Evolutionary conservation across 495 filamentous ascomycete species (phyloP), one percentile per base, ranked within the genome.

Genomic region (Penicillium pancosmium): DNA sequence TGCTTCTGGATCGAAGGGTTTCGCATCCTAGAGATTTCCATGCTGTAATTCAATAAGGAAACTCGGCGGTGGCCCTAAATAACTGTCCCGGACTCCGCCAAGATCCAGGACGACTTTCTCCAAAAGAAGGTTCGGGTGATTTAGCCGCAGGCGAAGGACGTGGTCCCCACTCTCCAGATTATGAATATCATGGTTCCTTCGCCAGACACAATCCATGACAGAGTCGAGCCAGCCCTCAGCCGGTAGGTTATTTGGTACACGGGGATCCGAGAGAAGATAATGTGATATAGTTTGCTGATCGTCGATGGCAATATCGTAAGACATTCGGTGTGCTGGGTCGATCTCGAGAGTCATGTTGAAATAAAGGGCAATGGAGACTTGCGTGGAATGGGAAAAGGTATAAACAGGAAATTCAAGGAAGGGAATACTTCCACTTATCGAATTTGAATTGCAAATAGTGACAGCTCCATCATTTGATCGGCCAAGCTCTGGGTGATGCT

Each of bases 51-150:
- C 4, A 38, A 38, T n/a, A n/a, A 13, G 5, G 36, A 12, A 38
- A 31, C 63, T 65, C 2, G 40, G 15, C 11, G 87, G 86, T 54
- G 88, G 88, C 2, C 88, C 88, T 41, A 90, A 67, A 68, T 89
- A 91, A 51, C 82, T 86, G 27, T 73, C 68, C 52, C 83, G 74
- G 7, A 89, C 82, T n/a, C 88, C 88, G 1, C 88, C 88, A 49
- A 91, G 60, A 70, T 91, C 78, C 4, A 91, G 50, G 7, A 89
- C 75, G 33, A 90, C 74, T 73, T 88, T 90, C 74, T 90, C 84
- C 47, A 91, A 75, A n/a, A 89, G 74, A 2, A 90, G 73, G 19
- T 84, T 84, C 40, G 86, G 80, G 74, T 88, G 63, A 13, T 56
- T 56, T 23, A 81, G 76, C 82, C 85, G 86, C 19, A 91, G 18